Percentiles rank a stretch among this genome's conserved stretches.
phyloP scores from a whole-genome alignment of 2,329 filamentous ascomycete genomes.

The Purpureocillium takamizusanense region DNA sequence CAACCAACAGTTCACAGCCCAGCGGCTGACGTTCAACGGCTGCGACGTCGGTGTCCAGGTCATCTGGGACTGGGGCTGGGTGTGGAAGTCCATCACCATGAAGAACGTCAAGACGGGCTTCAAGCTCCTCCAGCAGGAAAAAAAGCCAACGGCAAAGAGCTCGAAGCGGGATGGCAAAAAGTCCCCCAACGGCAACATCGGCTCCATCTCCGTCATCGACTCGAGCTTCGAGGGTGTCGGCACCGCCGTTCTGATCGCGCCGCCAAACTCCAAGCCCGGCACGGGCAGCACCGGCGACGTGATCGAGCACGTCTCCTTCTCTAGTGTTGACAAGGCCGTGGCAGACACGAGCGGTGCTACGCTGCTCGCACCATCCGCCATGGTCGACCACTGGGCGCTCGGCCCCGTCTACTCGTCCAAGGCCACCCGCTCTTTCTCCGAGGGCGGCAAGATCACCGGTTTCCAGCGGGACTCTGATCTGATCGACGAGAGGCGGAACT shows the following conservation, averaged over 20 bases:
- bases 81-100: conserved; percentile 16
- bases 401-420: not conserved
- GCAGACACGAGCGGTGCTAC: not conserved
- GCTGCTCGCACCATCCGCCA: not conserved
- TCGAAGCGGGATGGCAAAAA: not conserved
- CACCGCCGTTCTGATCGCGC: not conserved
- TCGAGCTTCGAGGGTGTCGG: not conserved
- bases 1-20: conserved; percentile 60
- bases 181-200: not conserved
- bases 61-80: conserved; percentile 69
- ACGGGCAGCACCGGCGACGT: not conserved
- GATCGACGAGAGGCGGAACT: conserved; percentile 13
- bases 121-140: conserved; percentile 1
- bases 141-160: not conserved
- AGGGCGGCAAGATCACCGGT: not conserved
- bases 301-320: not conserved
- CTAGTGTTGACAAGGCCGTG: not conserved
- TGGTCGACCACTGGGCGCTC: not conserved
- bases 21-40: conserved; percentile 55
- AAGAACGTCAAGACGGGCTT: conserved; percentile 6
- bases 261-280: not conserved
- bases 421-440: not conserved
- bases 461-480: conserved; percentile 3
- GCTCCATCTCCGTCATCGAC: conserved; percentile 2
- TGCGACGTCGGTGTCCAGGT: conserved; percentile 57